Evolutionary conservation across 495 filamentous ascomycete genomes (phyloP).

Genomic region (Tetracladium setigerum): DNA sequence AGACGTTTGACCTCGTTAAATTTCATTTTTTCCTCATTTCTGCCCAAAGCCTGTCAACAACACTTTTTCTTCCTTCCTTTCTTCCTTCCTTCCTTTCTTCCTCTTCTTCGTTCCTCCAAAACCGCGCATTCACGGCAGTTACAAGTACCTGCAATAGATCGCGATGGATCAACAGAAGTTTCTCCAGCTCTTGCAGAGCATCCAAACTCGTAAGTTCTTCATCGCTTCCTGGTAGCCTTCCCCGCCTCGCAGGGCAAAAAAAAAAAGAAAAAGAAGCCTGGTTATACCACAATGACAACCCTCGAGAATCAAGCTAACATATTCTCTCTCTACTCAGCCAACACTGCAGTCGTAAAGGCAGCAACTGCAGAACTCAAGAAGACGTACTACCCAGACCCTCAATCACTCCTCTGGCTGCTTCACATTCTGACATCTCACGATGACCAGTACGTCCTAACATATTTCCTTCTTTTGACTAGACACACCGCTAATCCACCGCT

Average conservation of each 20-base stretch:
- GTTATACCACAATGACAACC: slow-evolving; percentile 31
- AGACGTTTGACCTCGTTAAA: no score
- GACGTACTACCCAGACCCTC: slow-evolving; percentile 80
- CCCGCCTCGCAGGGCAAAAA: slow-evolving; percentile 3
- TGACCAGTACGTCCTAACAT: slow-evolving; percentile 44
- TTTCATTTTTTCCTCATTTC: no score
- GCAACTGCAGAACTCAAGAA: slow-evolving; percentile 86
- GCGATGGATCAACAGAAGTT: slow-evolving; percentile 69
- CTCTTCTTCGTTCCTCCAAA: no score
- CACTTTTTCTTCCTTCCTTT: no score
- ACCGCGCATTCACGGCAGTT: no score
- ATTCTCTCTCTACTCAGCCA: slow-evolving; percentile 39
- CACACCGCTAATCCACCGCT: no score
- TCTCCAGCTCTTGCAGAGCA: slow-evolving; percentile 64
- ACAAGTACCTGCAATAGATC: slow-evolving; percentile 3
- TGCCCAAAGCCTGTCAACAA: no score
- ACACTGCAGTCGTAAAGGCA: slow-evolving; percentile 76
- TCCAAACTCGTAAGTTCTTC: slow-evolving; percentile 59
- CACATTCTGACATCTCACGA: slow-evolving; percentile 75
- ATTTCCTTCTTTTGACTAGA: no score
- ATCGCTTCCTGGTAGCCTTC: neutral
- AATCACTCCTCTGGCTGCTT: slow-evolving; percentile 73
- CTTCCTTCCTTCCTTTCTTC: no score
- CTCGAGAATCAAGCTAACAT: slow-evolving; percentile 8
- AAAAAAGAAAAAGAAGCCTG: slow-evolving; percentile 18